Evolutionary conservation across 257 asterid genomes (phyloP), one percentile per base, ranked within the genome.

Genomic region (Nicotiana benthamiana): DNA sequence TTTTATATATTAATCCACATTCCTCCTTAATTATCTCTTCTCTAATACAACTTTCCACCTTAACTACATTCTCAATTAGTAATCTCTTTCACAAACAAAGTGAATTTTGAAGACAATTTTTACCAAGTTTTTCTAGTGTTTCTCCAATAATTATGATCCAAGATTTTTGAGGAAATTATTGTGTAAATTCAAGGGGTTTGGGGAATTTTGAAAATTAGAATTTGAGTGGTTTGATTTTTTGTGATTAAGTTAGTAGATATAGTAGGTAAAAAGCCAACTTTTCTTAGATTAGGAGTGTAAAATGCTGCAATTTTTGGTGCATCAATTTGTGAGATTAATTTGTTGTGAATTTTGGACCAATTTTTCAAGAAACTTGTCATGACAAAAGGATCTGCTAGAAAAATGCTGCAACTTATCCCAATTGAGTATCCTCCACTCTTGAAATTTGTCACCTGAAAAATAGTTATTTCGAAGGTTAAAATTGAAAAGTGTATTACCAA

Each of bases 351-450:
- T 0, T 84, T 75, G 17, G 88, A 78, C 97, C 95, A 91, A 75
- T 46, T 85, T 80, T 86, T 89, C 66, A 91, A 68, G 83, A 90
- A 91, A 83, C 5, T 77, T 81, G 89, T 77, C 57, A 89, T 81
- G 43, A 26, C 26, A 82, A 93, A 90, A 7, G 97, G 97, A 70
- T 93, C 97, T 12, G 76, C 87, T 6, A 90, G 87, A 43, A 91
- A 87, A 24, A 88, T 85, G 88, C 95, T 91, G 87, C 90, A 87
- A 56, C 93, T 91, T 11, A 91, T 91, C 72, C 97, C 97, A 54
- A 93, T 83, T 64, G 97, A 89, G 66, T 91, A 93, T 82, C 97
- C 97, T 5, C 93, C 95, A 74, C 97, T 91, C n/a, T 46, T 87
- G 85, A 93, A 93, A 83, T 88, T 91, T 7, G 95, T 93, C 5